These are phyloP conservation scores for Petunia axillaris DNA, from an alignment of 257 asterid genomes.

Conservation along the genomic window DNA sequence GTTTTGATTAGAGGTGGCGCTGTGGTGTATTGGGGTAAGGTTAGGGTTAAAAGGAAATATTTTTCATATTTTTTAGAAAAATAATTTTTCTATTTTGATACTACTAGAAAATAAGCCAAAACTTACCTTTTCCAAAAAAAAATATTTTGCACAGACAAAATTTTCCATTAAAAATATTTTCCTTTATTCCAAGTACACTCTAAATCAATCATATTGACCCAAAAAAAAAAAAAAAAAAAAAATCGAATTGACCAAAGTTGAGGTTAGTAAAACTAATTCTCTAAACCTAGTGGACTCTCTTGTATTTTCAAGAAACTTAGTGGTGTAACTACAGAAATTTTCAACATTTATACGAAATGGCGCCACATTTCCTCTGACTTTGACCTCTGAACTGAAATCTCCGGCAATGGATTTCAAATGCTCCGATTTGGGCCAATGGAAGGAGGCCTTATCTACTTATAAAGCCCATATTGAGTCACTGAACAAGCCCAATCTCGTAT, in stretches of 20 bases:
- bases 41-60: too few species aligned
- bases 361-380: neutral
- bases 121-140: too few species aligned
- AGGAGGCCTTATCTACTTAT: constrained; percentile 63
- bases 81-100: too few species aligned
- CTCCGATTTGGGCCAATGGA: constrained; percentile 54
- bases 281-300: neutral
- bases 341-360: neutral
- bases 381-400: neutral
- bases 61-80: too few species aligned
- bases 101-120: too few species aligned
- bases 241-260: neutral
- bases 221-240: too few species aligned
- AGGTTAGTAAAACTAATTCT: neutral
- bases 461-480: constrained; percentile 43
- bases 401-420: constrained; percentile 54
- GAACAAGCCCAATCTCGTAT: constrained; percentile 59
- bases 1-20: too few species aligned
- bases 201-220: too few species aligned
- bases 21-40: too few species aligned
- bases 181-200: too few species aligned
- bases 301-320: neutral
- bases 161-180: too few species aligned
- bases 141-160: too few species aligned
- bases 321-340: neutral